These are phyloP conservation scores for Thalassiosira livingstoniorum DNA, from an alignment of 352 stramenopile species.

Conservation along the genomic window DNA sequence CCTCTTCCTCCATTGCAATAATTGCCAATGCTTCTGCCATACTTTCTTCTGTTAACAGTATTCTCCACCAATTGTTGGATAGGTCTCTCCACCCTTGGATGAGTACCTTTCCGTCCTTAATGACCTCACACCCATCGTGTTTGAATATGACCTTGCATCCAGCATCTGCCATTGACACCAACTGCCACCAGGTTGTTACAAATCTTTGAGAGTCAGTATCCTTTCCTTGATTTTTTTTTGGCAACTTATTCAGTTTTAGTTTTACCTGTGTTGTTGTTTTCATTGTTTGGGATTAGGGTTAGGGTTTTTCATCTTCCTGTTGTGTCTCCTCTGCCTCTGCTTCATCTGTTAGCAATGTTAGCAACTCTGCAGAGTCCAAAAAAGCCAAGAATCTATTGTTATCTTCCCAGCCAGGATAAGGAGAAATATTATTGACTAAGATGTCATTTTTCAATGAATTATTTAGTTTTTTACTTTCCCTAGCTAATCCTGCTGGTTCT, in stretches of 20 bases:
- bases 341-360: neutral
- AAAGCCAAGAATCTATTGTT: no score
- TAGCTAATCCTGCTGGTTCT: neutral
- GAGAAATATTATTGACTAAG: neutral
- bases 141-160: slow-evolving; percentile 16
- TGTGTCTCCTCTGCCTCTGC: neutral
- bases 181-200: slow-evolving; percentile 18
- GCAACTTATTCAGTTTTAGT: no score
- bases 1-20: no score
- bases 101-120: neutral
- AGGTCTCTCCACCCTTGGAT: neutral
- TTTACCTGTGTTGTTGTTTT: no score
- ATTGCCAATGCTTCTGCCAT: no score
- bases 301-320: no score
- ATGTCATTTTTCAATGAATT: neutral
- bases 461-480: neutral
- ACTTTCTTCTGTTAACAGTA: no score
- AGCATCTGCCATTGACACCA: neutral
- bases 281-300: no score
- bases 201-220: neutral
- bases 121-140: neutral
- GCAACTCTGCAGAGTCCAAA: slow-evolving; percentile 5
- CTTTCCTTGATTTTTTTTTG: no score
- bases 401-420: no score
- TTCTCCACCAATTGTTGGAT: slow-evolving; percentile 1